Evolutionary conservation across 768 basidiomycete species (phyloP), one percentile per base, ranked within the genome.

Genomic region (Tylopilus sp.): DNA sequence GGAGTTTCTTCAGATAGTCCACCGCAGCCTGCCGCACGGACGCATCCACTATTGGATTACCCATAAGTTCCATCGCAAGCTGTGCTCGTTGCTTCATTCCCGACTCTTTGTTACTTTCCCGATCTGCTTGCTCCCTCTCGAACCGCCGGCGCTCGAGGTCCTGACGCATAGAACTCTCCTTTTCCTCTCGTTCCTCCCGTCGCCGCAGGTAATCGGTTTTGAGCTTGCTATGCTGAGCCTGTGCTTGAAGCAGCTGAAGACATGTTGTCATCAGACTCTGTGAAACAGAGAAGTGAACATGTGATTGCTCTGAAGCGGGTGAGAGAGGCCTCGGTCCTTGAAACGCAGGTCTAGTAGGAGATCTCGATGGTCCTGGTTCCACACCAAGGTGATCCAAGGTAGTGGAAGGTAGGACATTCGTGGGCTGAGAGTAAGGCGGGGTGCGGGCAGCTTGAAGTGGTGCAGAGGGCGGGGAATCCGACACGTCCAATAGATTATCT

Each of bases 1-100:
- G 84, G 26, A 87, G 70, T 63, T 80, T 84, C 71, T 85, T 86
- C 59, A 89, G 70, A 70, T 86, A 89, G 45, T 88, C 86, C 38
- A 82, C 77, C 4, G 86, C 87, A 6, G 82, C 82, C 58, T 82
- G 79, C 66, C 81, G 84, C 48, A 88, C 75, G 12, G 76, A 74
- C n/a, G 75, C 74, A 55, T 87, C 85, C 9, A 82, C 75, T 33
- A 70, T 72, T 7, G 78, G 76, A 56, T 83, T 87, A 21, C 76
- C 74, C 56, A 90, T 69, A 36, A 90, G 55, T 47, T 87, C 85
- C 52, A 85, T 81, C 22, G 88, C 88, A 54, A 80, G 78, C 53
- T 83, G 80, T 24, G 81, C 80, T 61, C 81, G 85, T 54, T 85
- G 82, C 68, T 80, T 86, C 45, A 75, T 74, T 46, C 72, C 71